Base-by-base conservation (phyloP, 2,329 filamentous ascomycete genomes). In the Aspergillus costaricaensis region DNA sequence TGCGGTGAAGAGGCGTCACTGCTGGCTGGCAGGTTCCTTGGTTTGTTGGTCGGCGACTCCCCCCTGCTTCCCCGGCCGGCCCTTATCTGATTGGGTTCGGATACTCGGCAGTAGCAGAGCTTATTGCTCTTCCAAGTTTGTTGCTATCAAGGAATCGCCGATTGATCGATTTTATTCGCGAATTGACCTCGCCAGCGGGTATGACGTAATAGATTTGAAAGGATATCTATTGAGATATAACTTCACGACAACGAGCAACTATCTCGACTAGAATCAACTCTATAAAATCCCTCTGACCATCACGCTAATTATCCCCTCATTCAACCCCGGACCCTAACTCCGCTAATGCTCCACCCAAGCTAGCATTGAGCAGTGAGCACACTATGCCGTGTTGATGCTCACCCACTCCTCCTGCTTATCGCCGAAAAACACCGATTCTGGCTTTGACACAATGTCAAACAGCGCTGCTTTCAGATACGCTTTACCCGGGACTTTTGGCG, bases 391-490 rank as follows among this genome's bases (percentile, higher is more conserved):
- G 17, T 36, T 19, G n/a, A 65, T 3, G 6, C 6, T 38, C 2
- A 64, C 21, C 64, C 60, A 66, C n/a, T 27, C 12, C 19, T 43
- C 21, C 21, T 61, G 57, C 23, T 51, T 61, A 17, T 64, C 57
- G 4, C 8, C 17, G 32, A 68, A 69, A 2, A 65, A 43, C 27
- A 64, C 66, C 2, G 50, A 27, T 0, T 14, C 49, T 14, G 60
- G 62, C 12, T 57, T 51, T 2, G 69, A 57, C 9, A 67, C 25
- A 0, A 1, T 56, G 5, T 67, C 64, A 21, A 71, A 70, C 48
- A 71, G 38, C 2, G 59, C 25, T 7, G 64, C 68, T 44, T 68
- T 69, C 10, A 70, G 15, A 8, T 68, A 70, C 1, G 59, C 61
- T 15, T 65, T 64, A 1, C 67, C 68, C 1, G 66, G 64, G 0